Evolutionary conservation across 1,139 yeast species (phyloP), one percentile per base, ranked within the genome.

Genomic region (Oligophagozyma castellii): DNA sequence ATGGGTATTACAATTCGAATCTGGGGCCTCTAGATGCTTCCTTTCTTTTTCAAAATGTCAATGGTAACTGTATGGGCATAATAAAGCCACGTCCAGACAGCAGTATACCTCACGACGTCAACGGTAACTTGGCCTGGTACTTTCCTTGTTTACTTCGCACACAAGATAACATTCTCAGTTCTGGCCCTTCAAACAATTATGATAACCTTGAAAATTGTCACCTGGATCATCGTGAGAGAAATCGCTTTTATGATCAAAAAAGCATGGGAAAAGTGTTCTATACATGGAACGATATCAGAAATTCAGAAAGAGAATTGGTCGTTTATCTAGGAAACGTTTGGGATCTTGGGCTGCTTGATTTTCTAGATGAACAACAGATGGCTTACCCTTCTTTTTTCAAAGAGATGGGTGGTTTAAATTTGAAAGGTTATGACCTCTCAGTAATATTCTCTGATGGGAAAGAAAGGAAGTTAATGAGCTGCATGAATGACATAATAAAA

Each of bases 21-120:
- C 81, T 78, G 40, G 92, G 94, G 7, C 95, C 95, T 0, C 56
- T 74, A 58, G 96, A 89, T 54, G 94, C 80, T 2, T 69, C 93
- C 1, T 77, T 89, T 40, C 59, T 89, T 39, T 89, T 89, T 55
- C 98, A 89, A 55, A 89, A 89, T 53, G 95, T 89, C 29, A 86
- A 89, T 51, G 95, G 95, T 19, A 76, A 84, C 51, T 89, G 98
- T 58, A 74, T 72, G 53, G 77, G 74, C 19, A 60, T 89, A 35
- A 77, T 89, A 35, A 65, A 56, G 11, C 93, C 95, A 25, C 68
- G 70, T 39, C 69, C 61, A 6, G 67, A 74, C 47, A 67, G 81
- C 43, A 44, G 74, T 0, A 84, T 84, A 34, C 95, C 95, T 1
- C 56, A 61, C 35, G 61, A 65, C 37, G 64, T 64, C 23, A 71